A percentile compares a stretch with the other conserved stretches of the same genome.
Evolutionary conservation across 345 rosid genomes (phyloP).

Genomic region (Luvunga scandens): DNA sequence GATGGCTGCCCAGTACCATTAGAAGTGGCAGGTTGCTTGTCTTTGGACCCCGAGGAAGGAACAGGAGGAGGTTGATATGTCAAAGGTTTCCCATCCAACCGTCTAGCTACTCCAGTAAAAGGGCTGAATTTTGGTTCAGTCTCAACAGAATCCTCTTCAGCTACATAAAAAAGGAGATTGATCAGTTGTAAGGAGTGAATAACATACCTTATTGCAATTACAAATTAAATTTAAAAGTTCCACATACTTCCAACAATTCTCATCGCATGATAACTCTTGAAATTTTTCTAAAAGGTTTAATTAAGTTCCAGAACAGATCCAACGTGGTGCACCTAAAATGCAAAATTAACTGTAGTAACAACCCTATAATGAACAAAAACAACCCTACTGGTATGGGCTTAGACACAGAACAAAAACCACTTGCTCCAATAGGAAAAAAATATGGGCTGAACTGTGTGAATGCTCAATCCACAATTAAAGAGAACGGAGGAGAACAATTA

Average conservation of each 20-base stretch:
- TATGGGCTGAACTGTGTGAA: neutral
- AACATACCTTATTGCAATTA: neutral
- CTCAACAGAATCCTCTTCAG: constrained; percentile 54
- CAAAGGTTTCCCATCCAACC: constrained; percentile 85
- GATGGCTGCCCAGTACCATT: constrained; percentile 45
- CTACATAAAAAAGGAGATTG: constrained; percentile 36
- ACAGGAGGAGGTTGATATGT: constrained; percentile 46
- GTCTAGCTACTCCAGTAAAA: constrained; percentile 76
- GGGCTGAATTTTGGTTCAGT: constrained; percentile 77
- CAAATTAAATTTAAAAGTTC: neutral
- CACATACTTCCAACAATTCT: neutral
- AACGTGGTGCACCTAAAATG: neutral
- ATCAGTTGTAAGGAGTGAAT: neutral
- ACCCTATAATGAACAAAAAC: neutral
- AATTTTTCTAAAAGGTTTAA: neutral
- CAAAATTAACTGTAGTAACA: neutral
- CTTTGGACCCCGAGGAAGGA: constrained; percentile 41
- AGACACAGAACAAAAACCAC: neutral
- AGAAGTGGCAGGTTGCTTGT: constrained; percentile 49
- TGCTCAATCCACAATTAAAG: neutral
- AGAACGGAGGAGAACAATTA: neutral
- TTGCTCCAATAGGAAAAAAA: neutral
- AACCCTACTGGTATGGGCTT: neutral
- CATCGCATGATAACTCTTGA: neutral
- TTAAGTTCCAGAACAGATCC: neutral